phyloP scores from a whole-genome alignment of 2,329 filamentous ascomycete species.

The Geoglossum cookeanum region DNA sequence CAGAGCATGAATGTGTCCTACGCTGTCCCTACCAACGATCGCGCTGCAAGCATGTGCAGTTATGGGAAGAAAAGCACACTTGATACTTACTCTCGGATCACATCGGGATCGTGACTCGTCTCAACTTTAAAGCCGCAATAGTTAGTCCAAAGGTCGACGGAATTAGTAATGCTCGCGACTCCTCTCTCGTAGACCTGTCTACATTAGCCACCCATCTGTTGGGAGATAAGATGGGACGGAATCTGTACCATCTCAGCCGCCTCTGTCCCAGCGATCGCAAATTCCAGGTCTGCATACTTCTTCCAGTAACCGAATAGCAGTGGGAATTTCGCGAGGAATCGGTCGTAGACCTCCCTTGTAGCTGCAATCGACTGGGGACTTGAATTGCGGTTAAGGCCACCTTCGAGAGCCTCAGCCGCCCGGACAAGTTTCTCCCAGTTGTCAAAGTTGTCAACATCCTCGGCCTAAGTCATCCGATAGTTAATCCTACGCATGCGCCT shows the following conservation, averaged over 20 bases:
- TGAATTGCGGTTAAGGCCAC: slow-evolving; percentile 88
- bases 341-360: slow-evolving; percentile 73
- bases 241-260: slow-evolving; percentile 76
- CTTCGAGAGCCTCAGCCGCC: slow-evolving; percentile 67
- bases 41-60: neutral
- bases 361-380: slow-evolving; percentile 82
- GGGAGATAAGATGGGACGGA: slow-evolving; percentile 3
- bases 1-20: neutral
- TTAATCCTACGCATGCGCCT: slow-evolving; percentile 5
- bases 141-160: slow-evolving; percentile 90
- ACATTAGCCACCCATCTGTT: neutral
- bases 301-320: slow-evolving; percentile 98
- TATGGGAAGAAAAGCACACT: slow-evolving; percentile 38
- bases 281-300: slow-evolving; percentile 95
- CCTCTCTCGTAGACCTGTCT: slow-evolving; percentile 80
- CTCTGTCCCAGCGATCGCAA: slow-evolving; percentile 90
- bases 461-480: slow-evolving; percentile 23
- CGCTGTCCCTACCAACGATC: neutral
- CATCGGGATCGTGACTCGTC: slow-evolving; percentile 80
- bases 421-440: slow-evolving; percentile 84
- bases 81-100: slow-evolving; percentile 98
- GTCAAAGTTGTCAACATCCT: slow-evolving; percentile 80
- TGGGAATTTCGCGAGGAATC: slow-evolving; percentile 85
- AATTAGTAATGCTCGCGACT: slow-evolving; percentile 78
- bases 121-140: slow-evolving; percentile 98